Evolutionary conservation across 352 stramenopile genomes (phyloP).

Genomic region (Aphanomyces euteiches): DNA sequence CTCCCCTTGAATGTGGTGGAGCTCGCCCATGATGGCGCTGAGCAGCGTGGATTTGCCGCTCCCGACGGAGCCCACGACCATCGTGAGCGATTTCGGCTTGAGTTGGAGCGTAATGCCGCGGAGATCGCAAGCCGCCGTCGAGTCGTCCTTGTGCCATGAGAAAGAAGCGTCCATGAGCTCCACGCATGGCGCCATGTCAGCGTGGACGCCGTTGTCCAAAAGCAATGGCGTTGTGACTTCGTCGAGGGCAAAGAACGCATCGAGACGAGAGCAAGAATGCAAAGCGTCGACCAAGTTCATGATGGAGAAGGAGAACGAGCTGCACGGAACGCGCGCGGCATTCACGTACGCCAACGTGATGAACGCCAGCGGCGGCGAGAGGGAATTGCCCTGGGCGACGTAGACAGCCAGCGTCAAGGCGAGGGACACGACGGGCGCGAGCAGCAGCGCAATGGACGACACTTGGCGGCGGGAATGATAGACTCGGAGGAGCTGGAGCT

Average conservation of each 20-base stretch:
- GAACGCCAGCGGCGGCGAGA: slow-evolving; percentile 56
- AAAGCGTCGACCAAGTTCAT: slow-evolving; percentile 46
- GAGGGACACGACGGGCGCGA: slow-evolving; percentile 5
- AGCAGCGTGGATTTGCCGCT: slow-evolving; percentile 85
- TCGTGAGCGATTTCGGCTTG: slow-evolving; percentile 38
- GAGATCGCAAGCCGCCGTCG: not conserved
- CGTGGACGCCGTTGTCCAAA: no score
- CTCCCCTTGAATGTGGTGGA: slow-evolving; percentile 58
- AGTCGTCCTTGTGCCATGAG: no score
- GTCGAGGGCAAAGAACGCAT: slow-evolving; percentile 37
- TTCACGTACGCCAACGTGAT: slow-evolving; percentile 57
- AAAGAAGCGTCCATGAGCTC: no score
- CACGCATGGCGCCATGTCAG: no score
- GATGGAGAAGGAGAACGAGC: slow-evolving; percentile 47
- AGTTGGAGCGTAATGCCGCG: not conserved
- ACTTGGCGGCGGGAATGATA: slow-evolving; percentile 42
- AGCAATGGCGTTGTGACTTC: not conserved
- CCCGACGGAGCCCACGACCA: slow-evolving; percentile 57
- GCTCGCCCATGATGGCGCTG: slow-evolving; percentile 91
- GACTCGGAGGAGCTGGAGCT: slow-evolving; percentile 47
- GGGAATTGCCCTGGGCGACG: slow-evolving; percentile 43
- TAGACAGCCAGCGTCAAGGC: not conserved
- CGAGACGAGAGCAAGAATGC: slow-evolving; percentile 33
- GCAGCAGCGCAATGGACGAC: slow-evolving; percentile 6
- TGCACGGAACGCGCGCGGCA: slow-evolving; percentile 48